These are phyloP conservation scores for Lasiodiplodia sp. DNA, from an alignment of 2,329 filamentous ascomycete genomes.

Conservation along the genomic window DNA sequence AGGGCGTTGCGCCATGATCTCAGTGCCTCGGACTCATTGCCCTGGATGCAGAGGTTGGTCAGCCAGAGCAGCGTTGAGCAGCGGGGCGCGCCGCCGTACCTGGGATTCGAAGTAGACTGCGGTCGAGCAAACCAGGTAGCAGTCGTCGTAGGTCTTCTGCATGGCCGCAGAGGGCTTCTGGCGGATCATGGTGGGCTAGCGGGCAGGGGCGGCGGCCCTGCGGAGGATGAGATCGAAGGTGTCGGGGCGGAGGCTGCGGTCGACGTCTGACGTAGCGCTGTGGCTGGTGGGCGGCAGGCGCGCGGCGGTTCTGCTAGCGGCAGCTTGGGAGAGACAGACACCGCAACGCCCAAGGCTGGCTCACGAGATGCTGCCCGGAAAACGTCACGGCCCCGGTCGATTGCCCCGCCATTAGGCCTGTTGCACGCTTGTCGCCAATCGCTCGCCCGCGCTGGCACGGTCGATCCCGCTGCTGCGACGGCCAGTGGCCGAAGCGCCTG, in stretches of 20 bases:
- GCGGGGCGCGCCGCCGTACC: conserved; percentile 57
- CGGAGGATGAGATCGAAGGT: conserved; percentile 6
- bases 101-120: conserved; percentile 95
- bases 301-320: conserved; percentile 12
- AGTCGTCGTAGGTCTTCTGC: conserved; percentile 98
- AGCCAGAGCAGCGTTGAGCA: conserved; percentile 20
- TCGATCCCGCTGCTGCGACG: not conserved
- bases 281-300: conserved; percentile 14
- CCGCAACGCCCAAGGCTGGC: not conserved
- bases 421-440: not conserved
- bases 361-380: not conserved
- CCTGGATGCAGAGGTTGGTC: conserved; percentile 58
- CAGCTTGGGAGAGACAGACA: not conserved
- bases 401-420: not conserved
- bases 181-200: conserved; percentile 56
- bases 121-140: conserved; percentile 92
- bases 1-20: conserved; percentile 89
- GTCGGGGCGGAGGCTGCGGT: conserved; percentile 12
- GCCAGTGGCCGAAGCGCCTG: not conserved
- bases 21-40: conserved; percentile 89
- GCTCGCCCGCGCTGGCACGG: not conserved
- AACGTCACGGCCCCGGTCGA: conserved; percentile 5
- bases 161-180: conserved; percentile 73
- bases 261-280: conserved; percentile 25
- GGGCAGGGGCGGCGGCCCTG: conserved; percentile 3